Percentiles rank a stretch among this genome's conserved stretches.
These are phyloP conservation scores for Myriosclerotinia curreyana DNA, from an alignment of 2,329 filamentous ascomycete species.

Conservation along the genomic window DNA sequence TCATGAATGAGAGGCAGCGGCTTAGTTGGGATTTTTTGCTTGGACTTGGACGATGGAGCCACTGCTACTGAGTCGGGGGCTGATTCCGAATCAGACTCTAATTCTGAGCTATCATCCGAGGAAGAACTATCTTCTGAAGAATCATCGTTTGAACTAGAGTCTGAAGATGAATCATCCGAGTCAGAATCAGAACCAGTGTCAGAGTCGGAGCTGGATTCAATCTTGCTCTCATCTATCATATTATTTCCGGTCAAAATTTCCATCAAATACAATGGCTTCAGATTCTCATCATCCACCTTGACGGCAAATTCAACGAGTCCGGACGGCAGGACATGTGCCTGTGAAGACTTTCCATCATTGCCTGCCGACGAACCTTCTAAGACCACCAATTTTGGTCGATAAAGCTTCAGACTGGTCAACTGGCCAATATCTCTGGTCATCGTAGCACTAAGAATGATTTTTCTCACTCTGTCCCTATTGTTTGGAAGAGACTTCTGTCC, in stretches of 20 bases:
- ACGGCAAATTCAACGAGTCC: conserved; percentile 63
- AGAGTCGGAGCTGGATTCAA: conserved; percentile 38
- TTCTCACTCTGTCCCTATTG: conserved; percentile 52
- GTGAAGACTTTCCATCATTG: conserved; percentile 42
- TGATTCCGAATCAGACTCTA: conserved; percentile 18
- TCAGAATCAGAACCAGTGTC: conserved; percentile 23
- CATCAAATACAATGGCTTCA: conserved; percentile 83
- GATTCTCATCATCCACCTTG: conserved; percentile 63
- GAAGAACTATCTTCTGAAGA: conserved; percentile 17
- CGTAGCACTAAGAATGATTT: conserved; percentile 86
- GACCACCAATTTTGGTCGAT: conserved; percentile 71
- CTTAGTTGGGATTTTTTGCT: not conserved
- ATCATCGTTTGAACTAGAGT: conserved; percentile 20
- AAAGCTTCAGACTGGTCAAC: conserved; percentile 68
- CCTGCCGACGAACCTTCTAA: conserved; percentile 53
- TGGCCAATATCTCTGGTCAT: conserved; percentile 85
- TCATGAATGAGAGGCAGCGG: conserved; percentile 28
- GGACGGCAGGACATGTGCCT: conserved; percentile 57
- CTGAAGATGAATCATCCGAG: conserved; percentile 25
- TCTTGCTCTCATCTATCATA: conserved; percentile 42
- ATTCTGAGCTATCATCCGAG: conserved; percentile 14
- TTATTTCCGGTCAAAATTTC: conserved; percentile 64
- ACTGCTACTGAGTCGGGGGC: not conserved
- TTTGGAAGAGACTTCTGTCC: not conserved
- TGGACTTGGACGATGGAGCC: not conserved